Base-by-base conservation (phyloP, 2,329 filamentous ascomycete species). In the Moelleriella libera region DNA sequence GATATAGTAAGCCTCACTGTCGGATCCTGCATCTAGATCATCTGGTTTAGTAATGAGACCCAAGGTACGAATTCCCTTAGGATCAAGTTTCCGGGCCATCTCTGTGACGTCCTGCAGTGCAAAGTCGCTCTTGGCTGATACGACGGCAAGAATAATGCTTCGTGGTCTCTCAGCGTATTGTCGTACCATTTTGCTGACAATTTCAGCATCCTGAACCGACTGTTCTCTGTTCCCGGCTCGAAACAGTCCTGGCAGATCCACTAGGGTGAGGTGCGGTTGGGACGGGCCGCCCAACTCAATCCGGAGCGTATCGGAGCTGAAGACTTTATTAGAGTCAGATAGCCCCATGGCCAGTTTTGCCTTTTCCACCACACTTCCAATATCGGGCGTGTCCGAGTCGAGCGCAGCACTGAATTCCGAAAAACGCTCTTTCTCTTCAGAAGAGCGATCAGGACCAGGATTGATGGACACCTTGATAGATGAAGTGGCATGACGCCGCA, bases 21-120 rank as follows among this genome's bases (percentile, higher is more conserved):
- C 65, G 0, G 70, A 70, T 3, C 53, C 56, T 2, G 43, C 46
- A 37, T 48, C 48, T 9, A 55, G 40, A 5, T 52, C 58, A 51
- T 79, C 75, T 0, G 74, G 73, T 55, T 79, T 78, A 0, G 76
- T 80, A 52, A 79, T 71, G 49, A 79, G 66, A 7, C 75, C 74
- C 2, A 79, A 56, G 0, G 75, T 78, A 5, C 75, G 69, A 1
- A 41, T 30, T 1, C 66, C 60, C 11, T 41, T 14, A 2, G 49
- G 49, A 12, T 50, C 47, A 11, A 47, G 30, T 37, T 49, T 29
- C 0, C 47, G 47, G 3, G 45, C 45, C 0, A 54, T 30, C 32
- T 54, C 40, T 5, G 49, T 46, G 2, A 74, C 66, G 8, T 69
- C 63, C 54, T 85, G 79, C 30, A 78, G 72, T 6, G 74, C 74